A percentile compares a stretch with the other conserved stretches of the same genome.
Conservation (phyloP, 2,329 filamentous ascomycete species). For the Sporothrix mexicana region DNA sequence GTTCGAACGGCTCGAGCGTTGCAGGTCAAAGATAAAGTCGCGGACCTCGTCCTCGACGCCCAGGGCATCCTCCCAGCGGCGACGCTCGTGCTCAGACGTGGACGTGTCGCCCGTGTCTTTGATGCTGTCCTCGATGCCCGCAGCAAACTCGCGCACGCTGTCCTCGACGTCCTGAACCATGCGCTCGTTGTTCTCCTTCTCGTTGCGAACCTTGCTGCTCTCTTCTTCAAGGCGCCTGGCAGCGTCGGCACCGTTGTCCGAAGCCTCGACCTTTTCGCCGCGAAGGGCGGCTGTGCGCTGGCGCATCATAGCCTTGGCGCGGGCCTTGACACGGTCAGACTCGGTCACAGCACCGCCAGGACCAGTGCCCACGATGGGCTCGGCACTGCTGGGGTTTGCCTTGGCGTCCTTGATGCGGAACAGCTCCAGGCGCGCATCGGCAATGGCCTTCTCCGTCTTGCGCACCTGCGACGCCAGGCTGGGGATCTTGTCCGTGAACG, state of each 20-base stretch:
- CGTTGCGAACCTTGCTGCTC: conserved; percentile 76
- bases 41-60: conserved; percentile 96
- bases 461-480: conserved; percentile 91
- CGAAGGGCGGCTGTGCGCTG: conserved; percentile 91
- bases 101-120: conserved; percentile 79
- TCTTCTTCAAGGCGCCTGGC: conserved; percentile 89
- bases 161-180: conserved; percentile 98
- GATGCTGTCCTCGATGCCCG: conserved; percentile 82
- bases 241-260: conserved; percentile 75
- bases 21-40: conserved; percentile 97
- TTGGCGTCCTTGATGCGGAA: conserved; percentile 95
- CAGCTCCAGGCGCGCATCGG: conserved; percentile 87
- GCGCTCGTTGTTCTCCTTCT: conserved; percentile 91
- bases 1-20: conserved; percentile 80
- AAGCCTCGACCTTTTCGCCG: conserved; percentile 75
- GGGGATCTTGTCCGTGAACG: conserved; percentile 85
- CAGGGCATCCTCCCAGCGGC: conserved; percentile 93
- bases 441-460: conserved; percentile 87
- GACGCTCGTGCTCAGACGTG: conserved; percentile 84
- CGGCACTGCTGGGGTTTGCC: conserved; percentile 79
- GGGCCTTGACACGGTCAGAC: conserved; percentile 90
- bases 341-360: conserved; percentile 91
- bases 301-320: conserved; percentile 98
- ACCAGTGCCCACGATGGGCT: conserved; percentile 86
- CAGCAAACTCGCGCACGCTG: conserved; percentile 86